Conservation (phyloP, 768 basidiomycete genomes). For the Fibroporia radiculosa region DNA sequence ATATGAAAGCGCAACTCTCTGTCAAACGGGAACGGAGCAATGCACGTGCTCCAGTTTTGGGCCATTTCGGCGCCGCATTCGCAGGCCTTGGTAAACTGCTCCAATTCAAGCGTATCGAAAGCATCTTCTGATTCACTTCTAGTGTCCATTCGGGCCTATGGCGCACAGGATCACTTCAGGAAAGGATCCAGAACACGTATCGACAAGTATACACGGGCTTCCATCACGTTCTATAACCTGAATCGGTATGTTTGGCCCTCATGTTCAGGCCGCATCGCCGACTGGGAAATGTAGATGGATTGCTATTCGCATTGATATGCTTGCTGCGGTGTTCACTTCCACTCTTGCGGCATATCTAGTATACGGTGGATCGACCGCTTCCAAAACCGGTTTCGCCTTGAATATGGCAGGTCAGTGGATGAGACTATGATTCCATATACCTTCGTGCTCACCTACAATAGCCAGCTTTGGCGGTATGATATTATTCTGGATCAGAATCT, state of each 20-base stretch:
- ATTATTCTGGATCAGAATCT: slow-evolving; percentile 38
- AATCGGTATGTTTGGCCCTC: slow-evolving; percentile 19
- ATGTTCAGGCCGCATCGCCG: background rate
- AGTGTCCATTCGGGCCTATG: slow-evolving; percentile 50
- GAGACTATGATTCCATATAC: background rate
- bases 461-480: slow-evolving; percentile 53
- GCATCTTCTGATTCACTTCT: background rate
- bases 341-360: slow-evolving; percentile 46
- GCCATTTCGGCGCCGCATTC: slow-evolving; percentile 47
- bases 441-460: background rate
- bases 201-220: slow-evolving; percentile 37
- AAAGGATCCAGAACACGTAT: slow-evolving; percentile 35
- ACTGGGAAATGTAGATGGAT: slow-evolving; percentile 30
- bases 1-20: slow-evolving; percentile 50
- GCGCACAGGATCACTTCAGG: slow-evolving; percentile 38
- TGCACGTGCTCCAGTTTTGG: slow-evolving; percentile 41
- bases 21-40: slow-evolving; percentile 53
- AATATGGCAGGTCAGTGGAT: slow-evolving; percentile 32
- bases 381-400: slow-evolving; percentile 32
- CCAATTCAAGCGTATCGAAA: too few species aligned
- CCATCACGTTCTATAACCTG: slow-evolving; percentile 39
- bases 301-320: slow-evolving; percentile 44
- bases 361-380: slow-evolving; percentile 33
- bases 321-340: slow-evolving; percentile 43
- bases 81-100: slow-evolving; percentile 33